Conservation (phyloP, 176 grass and related monocot species). For the Carex cristatella region DNA sequence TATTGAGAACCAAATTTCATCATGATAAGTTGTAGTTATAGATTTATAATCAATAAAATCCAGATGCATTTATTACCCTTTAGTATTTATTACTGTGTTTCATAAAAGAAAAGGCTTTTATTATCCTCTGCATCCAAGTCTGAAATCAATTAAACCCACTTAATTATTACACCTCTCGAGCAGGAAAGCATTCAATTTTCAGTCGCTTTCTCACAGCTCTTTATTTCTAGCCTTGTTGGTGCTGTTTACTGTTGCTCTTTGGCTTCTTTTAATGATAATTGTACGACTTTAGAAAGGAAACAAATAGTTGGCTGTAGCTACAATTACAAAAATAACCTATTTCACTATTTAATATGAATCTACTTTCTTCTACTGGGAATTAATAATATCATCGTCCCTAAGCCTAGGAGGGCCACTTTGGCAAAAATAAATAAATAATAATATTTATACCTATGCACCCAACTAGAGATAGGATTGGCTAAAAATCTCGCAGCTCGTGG, state of each 20-base stretch:
- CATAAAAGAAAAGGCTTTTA: background rate
- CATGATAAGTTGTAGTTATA: no score
- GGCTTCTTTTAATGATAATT: background rate
- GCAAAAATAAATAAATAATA: no score
- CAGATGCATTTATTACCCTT: background rate
- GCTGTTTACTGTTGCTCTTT: background rate
- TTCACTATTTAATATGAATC: no score
- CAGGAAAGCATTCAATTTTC: constrained; percentile 1
- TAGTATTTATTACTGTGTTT: background rate
- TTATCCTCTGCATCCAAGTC: background rate
- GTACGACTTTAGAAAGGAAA: background rate
- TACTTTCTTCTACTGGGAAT: no score
- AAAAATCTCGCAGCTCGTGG: no score
- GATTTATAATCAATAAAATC: no score
- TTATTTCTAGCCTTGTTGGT: background rate
- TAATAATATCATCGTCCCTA: no score
- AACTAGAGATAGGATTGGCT: no score
- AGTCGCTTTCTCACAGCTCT: constrained; percentile 15
- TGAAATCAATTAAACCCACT: constrained; percentile 4
- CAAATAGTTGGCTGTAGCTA: background rate
- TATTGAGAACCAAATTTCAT: no score
- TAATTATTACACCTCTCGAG: background rate
- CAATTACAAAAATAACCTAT: no score
- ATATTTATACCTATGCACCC: no score
- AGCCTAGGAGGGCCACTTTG: no score